These are phyloP conservation scores for Phytophthora brassicae DNA, from an alignment of 352 stramenopile species.

Conservation along the genomic window DNA sequence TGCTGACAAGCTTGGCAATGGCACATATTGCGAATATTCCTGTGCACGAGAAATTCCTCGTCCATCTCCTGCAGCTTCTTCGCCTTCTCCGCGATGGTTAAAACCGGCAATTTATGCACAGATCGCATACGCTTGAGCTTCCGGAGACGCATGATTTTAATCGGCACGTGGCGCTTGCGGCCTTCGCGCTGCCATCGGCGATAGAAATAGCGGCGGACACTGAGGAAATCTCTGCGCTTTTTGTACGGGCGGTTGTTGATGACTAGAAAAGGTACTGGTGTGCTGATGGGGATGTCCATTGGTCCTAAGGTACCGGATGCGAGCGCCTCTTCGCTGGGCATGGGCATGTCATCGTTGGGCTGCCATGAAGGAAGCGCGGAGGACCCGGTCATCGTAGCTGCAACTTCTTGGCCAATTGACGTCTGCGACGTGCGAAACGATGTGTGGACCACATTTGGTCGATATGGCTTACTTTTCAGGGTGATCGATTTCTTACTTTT, in stretches of 20 bases:
- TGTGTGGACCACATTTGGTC: no score
- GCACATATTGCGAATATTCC: conserved; percentile 15
- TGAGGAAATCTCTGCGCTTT: neutral
- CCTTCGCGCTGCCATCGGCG: conserved; percentile 1
- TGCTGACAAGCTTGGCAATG: conserved; percentile 16
- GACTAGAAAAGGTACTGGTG: conserved; percentile 9
- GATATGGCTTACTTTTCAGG: no score
- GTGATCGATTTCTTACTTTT: no score
- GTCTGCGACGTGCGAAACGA: conserved; percentile 27
- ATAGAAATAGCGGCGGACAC: neutral
- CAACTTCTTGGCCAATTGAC: conserved; percentile 6
- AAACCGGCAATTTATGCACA: conserved; percentile 10
- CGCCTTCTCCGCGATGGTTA: neutral
- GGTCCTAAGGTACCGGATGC: conserved; percentile 9
- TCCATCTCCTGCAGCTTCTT: conserved; percentile 22
- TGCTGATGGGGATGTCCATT: conserved; percentile 15
- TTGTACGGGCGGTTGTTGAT: conserved; percentile 3
- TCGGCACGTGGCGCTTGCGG: neutral
- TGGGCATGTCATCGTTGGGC: neutral
- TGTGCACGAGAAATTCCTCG: conserved; percentile 24
- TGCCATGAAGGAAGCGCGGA: neutral
- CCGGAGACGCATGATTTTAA: neutral
- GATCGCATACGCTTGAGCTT: conserved; percentile 19
- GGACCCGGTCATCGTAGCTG: neutral
- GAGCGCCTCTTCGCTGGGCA: conserved; percentile 1